Percentiles rank a stretch among this genome's conserved stretches.
Conservation (phyloP, 176 grass and related monocot genomes). For the Oropetium thomaeum region DNA sequence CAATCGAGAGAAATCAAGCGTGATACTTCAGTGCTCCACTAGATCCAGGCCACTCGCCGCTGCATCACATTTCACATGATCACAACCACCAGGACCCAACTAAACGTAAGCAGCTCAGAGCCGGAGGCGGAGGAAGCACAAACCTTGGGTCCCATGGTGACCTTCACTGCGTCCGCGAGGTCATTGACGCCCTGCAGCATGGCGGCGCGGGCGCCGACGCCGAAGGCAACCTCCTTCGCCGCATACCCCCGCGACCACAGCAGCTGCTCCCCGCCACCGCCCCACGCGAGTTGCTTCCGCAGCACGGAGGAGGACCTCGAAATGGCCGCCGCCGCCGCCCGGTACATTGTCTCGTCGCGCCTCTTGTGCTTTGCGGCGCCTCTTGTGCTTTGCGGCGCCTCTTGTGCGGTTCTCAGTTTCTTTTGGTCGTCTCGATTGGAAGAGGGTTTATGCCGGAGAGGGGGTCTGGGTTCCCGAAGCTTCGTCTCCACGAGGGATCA, state of each 20-base stretch:
- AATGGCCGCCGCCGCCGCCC: slow-evolving; percentile 43
- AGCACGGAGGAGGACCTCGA: slow-evolving; percentile 47
- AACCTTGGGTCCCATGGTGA: slow-evolving; percentile 87
- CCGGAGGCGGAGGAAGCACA: background rate
- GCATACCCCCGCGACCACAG: slow-evolving; percentile 51
- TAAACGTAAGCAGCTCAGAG: background rate
- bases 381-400: background rate
- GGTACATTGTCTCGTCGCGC: slow-evolving; percentile 33
- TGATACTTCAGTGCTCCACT: background rate
- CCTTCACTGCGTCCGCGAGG: slow-evolving; percentile 74
- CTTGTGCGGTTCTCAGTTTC: background rate
- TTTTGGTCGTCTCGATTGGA: background rate
- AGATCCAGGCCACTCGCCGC: slow-evolving; percentile 9
- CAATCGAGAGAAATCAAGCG: background rate
- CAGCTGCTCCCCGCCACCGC: slow-evolving; percentile 39
- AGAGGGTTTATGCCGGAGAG: slow-evolving; percentile 13
- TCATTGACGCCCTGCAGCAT: slow-evolving; percentile 79
- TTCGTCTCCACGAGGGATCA: slow-evolving; percentile 7
- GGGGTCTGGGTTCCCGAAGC: slow-evolving; percentile 7
- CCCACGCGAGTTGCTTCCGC: slow-evolving; percentile 27
- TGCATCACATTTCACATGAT: background rate
- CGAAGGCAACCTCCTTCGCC: slow-evolving; percentile 69
- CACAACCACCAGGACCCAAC: no score
- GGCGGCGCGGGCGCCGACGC: slow-evolving; percentile 49
- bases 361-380: background rate